phyloP scores from a whole-genome alignment of 2,329 filamentous ascomycete species.

The Colletotrichum sidae region DNA sequence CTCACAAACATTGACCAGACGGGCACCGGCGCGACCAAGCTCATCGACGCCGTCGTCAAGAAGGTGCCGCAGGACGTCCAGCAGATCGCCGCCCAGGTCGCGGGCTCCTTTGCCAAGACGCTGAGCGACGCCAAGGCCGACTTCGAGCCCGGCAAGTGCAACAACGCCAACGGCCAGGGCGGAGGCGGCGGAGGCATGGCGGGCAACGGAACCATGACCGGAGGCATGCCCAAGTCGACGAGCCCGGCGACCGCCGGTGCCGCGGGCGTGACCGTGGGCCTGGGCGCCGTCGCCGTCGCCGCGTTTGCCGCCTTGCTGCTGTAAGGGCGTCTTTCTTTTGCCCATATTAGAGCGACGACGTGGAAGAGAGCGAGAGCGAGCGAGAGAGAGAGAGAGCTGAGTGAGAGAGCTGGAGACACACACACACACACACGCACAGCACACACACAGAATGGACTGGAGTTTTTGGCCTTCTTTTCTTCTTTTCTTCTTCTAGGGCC shows the following conservation, averaged over 20 bases:
- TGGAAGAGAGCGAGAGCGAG: too few relatives aligned
- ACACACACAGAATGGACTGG: too few relatives aligned
- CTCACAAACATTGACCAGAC: constrained; percentile 42
- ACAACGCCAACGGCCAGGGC: constrained; percentile 41
- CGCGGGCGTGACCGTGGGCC: constrained; percentile 8
- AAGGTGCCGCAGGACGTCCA: constrained; percentile 46
- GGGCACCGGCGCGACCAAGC: constrained; percentile 41
- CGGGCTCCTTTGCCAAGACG: constrained; percentile 41
- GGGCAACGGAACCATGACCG: constrained; percentile 38
- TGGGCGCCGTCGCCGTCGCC: constrained; percentile 20
- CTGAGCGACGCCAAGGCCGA: constrained; percentile 40
- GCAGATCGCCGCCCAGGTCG: constrained; percentile 43
- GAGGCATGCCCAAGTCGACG: constrained; percentile 6
- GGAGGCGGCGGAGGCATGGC: constrained; percentile 1
- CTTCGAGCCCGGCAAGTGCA: constrained; percentile 46
- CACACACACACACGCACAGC: too few relatives aligned
- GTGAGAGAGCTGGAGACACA: too few relatives aligned
- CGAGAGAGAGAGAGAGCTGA: too few relatives aligned
- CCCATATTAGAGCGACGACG: too few relatives aligned
- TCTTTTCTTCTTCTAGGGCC: neutral
- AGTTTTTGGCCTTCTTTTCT: neutral
- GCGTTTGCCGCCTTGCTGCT: constrained; percentile 25
- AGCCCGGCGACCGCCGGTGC: constrained; percentile 17
- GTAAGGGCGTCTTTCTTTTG: neutral
- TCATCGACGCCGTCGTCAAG: constrained; percentile 45